These are phyloP conservation scores for Leccinum ponderosum DNA, from an alignment of 1,284 basidiomycete genomes.

Conservation along the genomic window DNA sequence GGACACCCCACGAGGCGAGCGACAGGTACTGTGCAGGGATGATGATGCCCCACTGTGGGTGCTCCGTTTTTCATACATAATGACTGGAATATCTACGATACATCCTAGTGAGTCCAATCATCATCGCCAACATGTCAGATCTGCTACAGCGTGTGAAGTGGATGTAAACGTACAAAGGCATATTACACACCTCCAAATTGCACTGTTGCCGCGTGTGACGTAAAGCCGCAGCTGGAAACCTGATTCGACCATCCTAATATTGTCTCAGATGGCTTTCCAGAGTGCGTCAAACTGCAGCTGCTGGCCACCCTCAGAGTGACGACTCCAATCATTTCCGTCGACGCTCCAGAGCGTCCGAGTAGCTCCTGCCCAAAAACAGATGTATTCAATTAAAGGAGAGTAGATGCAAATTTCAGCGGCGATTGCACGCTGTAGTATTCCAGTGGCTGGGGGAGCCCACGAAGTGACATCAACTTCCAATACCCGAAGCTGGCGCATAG, in stretches of 20 bases:
- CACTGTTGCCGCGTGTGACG: slow-evolving; percentile 23
- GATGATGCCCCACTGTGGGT: slow-evolving; percentile 23
- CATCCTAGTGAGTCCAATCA: slow-evolving; percentile 18
- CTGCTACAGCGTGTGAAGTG: slow-evolving; percentile 18
- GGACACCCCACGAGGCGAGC: slow-evolving; percentile 31
- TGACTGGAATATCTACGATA: slow-evolving; percentile 29
- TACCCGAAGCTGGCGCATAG: slow-evolving; percentile 28
- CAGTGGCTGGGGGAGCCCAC: slow-evolving; percentile 30
- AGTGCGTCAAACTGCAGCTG: slow-evolving; percentile 29
- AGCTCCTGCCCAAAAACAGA: slow-evolving; percentile 33
- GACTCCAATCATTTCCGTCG: slow-evolving; percentile 38
- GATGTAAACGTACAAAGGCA: slow-evolving; percentile 28
- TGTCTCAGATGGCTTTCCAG: slow-evolving; percentile 28
- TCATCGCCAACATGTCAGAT: slow-evolving; percentile 20
- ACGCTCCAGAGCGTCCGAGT: slow-evolving; percentile 30
- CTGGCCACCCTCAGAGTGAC: slow-evolving; percentile 28
- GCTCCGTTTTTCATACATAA: slow-evolving; percentile 34
- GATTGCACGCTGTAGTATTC: slow-evolving; percentile 28
- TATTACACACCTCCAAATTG: slow-evolving; percentile 22
- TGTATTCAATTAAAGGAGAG: slow-evolving; percentile 27
- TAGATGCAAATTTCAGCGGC: slow-evolving; percentile 35
- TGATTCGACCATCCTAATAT: slow-evolving; percentile 9
- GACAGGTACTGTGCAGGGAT: slow-evolving; percentile 24
- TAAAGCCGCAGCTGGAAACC: slow-evolving; percentile 25
- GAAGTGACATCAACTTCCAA: slow-evolving; percentile 31